Conservation (phyloP, 2,329 filamentous ascomycete species). For the Ascochyta clinopodiicola region DNA sequence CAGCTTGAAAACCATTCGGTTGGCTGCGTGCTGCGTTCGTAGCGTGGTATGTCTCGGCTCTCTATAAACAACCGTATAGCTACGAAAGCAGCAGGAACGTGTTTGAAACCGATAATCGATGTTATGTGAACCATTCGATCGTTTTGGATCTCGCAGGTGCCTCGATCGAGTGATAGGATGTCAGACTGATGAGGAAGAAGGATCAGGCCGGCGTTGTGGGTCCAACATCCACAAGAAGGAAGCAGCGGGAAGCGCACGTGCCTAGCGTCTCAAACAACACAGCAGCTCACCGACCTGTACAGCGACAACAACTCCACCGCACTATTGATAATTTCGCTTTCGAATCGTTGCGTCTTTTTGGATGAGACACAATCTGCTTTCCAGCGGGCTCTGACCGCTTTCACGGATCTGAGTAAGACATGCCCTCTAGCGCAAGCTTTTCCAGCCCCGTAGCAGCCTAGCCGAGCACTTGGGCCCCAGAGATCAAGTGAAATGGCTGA, state of each 20-base stretch:
- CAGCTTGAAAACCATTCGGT: too few species aligned
- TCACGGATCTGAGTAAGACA: conserved; percentile 32
- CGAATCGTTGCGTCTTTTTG: conserved; percentile 11
- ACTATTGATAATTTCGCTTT: conserved; percentile 15
- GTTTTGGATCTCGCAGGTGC: too few species aligned
- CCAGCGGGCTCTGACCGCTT: conserved; percentile 29
- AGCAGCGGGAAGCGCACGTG: conserved; percentile 17
- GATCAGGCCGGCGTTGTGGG: neutral
- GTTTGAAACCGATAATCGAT: too few species aligned
- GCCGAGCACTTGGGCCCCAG: conserved; percentile 16
- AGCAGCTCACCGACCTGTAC: conserved; percentile 27
- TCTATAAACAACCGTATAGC: too few species aligned
- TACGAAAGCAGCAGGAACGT: too few species aligned
- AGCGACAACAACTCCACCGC: conserved; percentile 23
- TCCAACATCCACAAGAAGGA: conserved; percentile 12
- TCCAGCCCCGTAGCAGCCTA: conserved; percentile 20
- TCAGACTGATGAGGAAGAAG: too few species aligned
- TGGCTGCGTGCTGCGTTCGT: too few species aligned
- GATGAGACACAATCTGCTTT: conserved; percentile 21
- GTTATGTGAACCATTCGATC: too few species aligned
- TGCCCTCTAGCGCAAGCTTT: conserved; percentile 23
- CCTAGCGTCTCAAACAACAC: conserved; percentile 12
- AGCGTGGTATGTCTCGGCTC: too few species aligned
- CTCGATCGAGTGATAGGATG: too few species aligned
- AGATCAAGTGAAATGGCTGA: conserved; percentile 30